Base-by-base conservation (phyloP, 805 yeast species). In the Candida adriatica region DNA sequence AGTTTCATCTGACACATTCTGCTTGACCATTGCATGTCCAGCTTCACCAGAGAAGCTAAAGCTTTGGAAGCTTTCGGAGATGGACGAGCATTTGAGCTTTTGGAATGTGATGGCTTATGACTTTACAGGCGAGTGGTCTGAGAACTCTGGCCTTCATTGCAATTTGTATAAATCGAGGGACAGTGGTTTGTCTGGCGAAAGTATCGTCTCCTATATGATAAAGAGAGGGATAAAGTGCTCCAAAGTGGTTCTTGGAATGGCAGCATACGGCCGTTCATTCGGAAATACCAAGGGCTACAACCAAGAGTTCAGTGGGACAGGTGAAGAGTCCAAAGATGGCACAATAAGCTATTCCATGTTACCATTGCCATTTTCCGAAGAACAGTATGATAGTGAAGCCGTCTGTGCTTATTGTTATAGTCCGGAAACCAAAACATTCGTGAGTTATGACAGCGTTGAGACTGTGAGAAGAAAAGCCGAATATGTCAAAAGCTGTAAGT, bases 101-200 rank as follows among this genome's bases (percentile, higher is more conserved):
- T 87, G 88, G 81, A 88, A 90, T 51, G 53, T 92, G 37, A 90
- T 90, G 97, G 75, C 92, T 13, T 90, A 92, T 54, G 97, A 92
- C 53, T 82, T 78, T 45, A 59, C 77, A 2, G 97, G 96, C 0
- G 63, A 70, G 7, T 85, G 95, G 94, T 75, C 84, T 2, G 46
- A 53, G 0, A 41, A 28, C 3, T 70, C 79, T 0, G 79, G 70
- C 2, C 80, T 73, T 49, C 96, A 85, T 38, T 74, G 92, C 4
- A 85, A 86, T 55, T 49, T 86, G 40, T 72, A 29, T 34, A 32
- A 39, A 17, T 25, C 29, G 5, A 24, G 28, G 23, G 68, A 66
- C 3, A 63, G 62, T 30, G 58, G 53, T 4, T 45, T 70, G 19
- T 69, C 70, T 33, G 76, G 65, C 2, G 71, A 71, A 36, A 52